Evolutionary conservation across 129 eudicot species (phyloP).

Genomic region (Flaveria trinervia): DNA sequence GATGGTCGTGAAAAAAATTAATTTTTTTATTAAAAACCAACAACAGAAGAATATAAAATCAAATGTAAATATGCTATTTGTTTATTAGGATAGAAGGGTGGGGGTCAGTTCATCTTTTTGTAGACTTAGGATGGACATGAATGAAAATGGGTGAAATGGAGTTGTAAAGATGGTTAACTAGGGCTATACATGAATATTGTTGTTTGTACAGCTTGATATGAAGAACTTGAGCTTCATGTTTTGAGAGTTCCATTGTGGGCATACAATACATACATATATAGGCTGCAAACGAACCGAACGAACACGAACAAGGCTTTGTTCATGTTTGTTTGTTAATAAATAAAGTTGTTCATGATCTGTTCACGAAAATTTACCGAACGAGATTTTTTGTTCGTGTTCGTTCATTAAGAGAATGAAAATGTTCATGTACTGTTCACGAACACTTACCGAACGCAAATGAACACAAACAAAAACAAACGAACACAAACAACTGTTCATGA

Average conservation of each 20-base stretch:
- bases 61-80: slow-evolving; percentile 13
- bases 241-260: slow-evolving; percentile 4
- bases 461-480: no score
- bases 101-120: slow-evolving; percentile 2
- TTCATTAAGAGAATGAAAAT: no score
- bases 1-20: slow-evolving; percentile 21
- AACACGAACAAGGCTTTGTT: no score
- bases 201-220: slow-evolving; percentile 14
- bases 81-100: slow-evolving; percentile 13
- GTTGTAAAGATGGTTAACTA: slow-evolving; percentile 24
- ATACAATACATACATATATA: not conserved
- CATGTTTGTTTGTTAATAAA: no score
- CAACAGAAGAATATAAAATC: slow-evolving; percentile 6
- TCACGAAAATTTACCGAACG: no score
- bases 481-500: no score
- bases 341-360: no score
- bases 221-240: not conserved
- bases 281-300: no score
- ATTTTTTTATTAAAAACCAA: not conserved
- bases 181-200: slow-evolving; percentile 16
- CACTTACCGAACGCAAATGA: no score
- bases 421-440: no score
- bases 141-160: slow-evolving; percentile 18
- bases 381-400: no score
- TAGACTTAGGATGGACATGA: slow-evolving; percentile 27